Evolutionary conservation across 1,284 basidiomycete species (phyloP), one percentile per base, ranked within the genome.

Genomic region (Pseudozyma tsukubaensis): DNA sequence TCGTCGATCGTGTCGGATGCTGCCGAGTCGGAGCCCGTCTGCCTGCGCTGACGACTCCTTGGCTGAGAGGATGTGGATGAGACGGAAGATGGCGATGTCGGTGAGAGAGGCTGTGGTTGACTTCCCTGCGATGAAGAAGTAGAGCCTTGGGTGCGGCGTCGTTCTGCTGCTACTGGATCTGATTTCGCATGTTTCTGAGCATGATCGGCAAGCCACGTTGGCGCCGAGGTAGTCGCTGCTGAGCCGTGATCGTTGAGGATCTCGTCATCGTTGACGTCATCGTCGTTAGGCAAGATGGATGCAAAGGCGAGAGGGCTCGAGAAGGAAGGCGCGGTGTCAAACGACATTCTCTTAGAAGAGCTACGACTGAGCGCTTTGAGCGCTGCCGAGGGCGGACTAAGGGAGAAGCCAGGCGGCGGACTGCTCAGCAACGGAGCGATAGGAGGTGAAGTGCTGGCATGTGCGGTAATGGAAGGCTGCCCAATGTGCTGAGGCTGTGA

Each of bases 241-340:
- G 43, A 12, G 7, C n/a, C 57, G 10, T 52, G 44, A 3, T 59
- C 45, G 44, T 70, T 59, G 51, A 63, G 60, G 13, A 53, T 49
- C 14, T 63, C 60, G 21, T 70, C 67, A 24, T 75, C 62, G 37
- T 63, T 56, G 39, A 48, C n/a, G 35, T 72, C 69, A 18, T 71
- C 65, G 14, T 83, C 82, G n/a, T 69, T 63, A 8, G 81, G 76
- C 13, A 83, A 57, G 42, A 72, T 76, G 13, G 78, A 76, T 12
- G 79, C 76, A 45, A 80, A 74, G 9, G 82, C 82, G 42, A 83
- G 76, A 32, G 82, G 82, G 39, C 82, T 83, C 16, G 81, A 82
- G 32, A 82, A 83, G 49, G 80, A 82, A 2, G 82, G 82, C 14
- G 76, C 64, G 18, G 54, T 79, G 66, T 75, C 72, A 64, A 75